A percentile compares a stretch with the other conserved stretches of the same genome.
Evolutionary conservation across 306 rosid species (phyloP).

Genomic region (Corylus avellana): DNA sequence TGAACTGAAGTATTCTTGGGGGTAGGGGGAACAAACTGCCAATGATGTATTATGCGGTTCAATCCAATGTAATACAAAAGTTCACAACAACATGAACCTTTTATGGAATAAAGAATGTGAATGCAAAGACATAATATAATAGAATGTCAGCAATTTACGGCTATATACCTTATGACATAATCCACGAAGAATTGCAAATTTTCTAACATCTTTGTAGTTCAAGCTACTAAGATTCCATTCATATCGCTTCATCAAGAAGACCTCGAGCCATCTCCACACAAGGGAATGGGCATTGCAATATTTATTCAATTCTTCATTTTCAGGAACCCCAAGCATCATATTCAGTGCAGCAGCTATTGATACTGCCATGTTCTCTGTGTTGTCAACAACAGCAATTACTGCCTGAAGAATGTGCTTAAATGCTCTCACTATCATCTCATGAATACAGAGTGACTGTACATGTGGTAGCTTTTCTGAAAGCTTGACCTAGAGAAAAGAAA

Average conservation of each 20-base stretch:
- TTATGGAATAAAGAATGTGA: not conserved
- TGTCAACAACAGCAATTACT: conserved; percentile 70
- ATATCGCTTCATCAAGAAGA: conserved; percentile 77
- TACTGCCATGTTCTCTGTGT: conserved; percentile 66
- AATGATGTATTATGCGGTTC: conserved; percentile 9
- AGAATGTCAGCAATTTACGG: conserved; percentile 15
- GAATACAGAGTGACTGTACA: conserved; percentile 94
- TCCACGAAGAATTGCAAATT: conserved; percentile 92
- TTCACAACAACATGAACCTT: not conserved
- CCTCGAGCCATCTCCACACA: conserved; percentile 86
- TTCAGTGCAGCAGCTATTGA: conserved; percentile 83
- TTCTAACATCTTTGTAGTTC: conserved; percentile 71
- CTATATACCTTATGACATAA: conserved; percentile 85
- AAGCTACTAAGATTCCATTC: conserved; percentile 77
- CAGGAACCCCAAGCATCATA: conserved; percentile 79
- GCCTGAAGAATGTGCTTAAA: conserved; percentile 95
- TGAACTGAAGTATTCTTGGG: not conserved
- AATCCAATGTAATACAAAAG: conserved; percentile 12
- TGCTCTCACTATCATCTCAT: conserved; percentile 98
- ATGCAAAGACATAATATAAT: conserved; percentile 13
- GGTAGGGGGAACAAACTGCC: not conserved
- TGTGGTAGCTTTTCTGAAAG: conserved; percentile 94
- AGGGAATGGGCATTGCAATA: conserved; percentile 59
- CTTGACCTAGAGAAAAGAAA: conserved; percentile 70
- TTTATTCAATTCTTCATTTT: conserved; percentile 50